Evolutionary conservation across 2,329 filamentous ascomycete genomes (phyloP), one percentile per base, ranked within the genome.

Genomic region (Onygenales sp.): DNA sequence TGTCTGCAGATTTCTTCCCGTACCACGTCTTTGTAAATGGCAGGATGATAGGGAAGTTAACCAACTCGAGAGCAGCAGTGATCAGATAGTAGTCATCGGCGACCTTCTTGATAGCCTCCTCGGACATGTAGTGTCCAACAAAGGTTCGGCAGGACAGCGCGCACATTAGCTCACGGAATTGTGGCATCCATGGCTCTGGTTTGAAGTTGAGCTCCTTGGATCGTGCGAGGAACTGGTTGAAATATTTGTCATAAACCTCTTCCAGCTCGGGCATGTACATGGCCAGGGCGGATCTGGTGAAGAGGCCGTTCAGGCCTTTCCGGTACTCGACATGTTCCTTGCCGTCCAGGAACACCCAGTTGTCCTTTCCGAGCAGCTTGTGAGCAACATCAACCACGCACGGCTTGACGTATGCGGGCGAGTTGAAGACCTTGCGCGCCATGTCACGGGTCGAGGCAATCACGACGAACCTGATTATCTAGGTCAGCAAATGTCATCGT

Each of bases 331-430:
- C 88, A 65, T 98, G 93, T 40, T 84, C 83, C 74, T 91, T 94
- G 65, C 93, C 93, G 67, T 97, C 92, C 60, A 98, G 77, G 74
- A 97, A 97, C 14, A 97, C 93, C 89, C 91, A 98, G 76, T 96
- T 96, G 64, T 87, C 86, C 56, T 84, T 81, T 55, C 93, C 88
- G 51, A 98, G 83, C 49, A 98, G 86, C 76, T 97, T 97, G 73
- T 89, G 85, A 17, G 93, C 93, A 55, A 86, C 84, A 69, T 97
- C 92, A 58, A 98, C 93, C 57, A 98, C 91, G 66, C 91, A 97
- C 42, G 93, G 93, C 76, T 96, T 96, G 68, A 95, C 90, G 66
- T 85, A 97, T 50, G 75, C 70, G 31, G 93, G 93, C 17, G 91
- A 94, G 74, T 96, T 97, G 81, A 97, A 91, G 63, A 97, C 86